Conservation (phyloP, 2,329 filamentous ascomycete genomes). For the Trichothecium roseum region DNA sequence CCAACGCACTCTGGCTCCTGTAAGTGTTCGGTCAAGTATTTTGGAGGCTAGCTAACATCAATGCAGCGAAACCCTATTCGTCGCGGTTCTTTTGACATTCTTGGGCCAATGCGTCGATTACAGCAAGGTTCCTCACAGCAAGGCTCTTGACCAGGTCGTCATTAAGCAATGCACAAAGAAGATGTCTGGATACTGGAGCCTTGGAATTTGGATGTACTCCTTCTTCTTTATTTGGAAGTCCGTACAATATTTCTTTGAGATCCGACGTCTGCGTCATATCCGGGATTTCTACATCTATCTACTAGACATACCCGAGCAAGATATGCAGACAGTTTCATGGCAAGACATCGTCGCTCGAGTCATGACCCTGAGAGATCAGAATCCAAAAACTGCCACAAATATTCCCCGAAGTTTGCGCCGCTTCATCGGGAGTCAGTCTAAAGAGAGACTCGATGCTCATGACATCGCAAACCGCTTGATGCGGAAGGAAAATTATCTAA, state of each 20-base stretch:
- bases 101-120: conserved; percentile 83
- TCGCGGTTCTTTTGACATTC: conserved; percentile 74
- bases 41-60: conserved; percentile 6
- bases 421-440: conserved; percentile 74
- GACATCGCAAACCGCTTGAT: conserved; percentile 96
- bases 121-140: conserved; percentile 56
- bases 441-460: conserved; percentile 88
- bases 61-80: conserved; percentile 66
- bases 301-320: conserved; percentile 68
- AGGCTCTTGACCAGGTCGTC: conserved; percentile 39
- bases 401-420: conserved; percentile 39
- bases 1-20: conserved; percentile 61
- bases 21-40: conserved; percentile 29
- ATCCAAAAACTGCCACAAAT: conserved; percentile 63
- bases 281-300: conserved; percentile 80
- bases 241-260: conserved; percentile 62
- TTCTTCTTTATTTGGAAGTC: conserved; percentile 79
- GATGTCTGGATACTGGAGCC: conserved; percentile 67
- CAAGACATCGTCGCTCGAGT: conserved; percentile 79
- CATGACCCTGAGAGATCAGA: conserved; percentile 75
- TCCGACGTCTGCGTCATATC: conserved; percentile 63
- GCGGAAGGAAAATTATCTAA: conserved; percentile 94
- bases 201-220: conserved; percentile 73
- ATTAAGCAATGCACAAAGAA: conserved; percentile 65
- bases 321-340: conserved; percentile 94